phyloP scores from a whole-genome alignment of 2,329 filamentous ascomycete species.

The Phyllosticta capitalensis region DNA sequence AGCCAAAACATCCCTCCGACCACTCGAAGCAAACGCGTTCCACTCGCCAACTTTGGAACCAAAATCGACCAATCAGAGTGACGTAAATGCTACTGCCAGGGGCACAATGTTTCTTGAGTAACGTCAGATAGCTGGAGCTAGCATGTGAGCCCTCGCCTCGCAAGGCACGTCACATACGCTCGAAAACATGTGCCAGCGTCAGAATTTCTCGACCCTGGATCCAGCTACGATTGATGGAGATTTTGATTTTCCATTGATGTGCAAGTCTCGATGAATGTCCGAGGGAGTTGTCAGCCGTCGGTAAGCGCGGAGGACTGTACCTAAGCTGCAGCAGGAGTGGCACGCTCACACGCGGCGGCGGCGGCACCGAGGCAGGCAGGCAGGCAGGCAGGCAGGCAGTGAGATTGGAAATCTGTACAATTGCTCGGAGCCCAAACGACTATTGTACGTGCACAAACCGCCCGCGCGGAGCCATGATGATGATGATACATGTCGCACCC shows the following conservation, averaged over 20 bases:
- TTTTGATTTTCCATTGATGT: no score
- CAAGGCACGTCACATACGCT: neutral
- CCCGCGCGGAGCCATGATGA: neutral
- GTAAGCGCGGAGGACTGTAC: neutral
- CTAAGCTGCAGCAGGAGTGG: neutral
- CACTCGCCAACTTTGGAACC: neutral
- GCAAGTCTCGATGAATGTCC: no score
- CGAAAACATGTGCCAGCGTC: no score
- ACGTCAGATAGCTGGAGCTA: neutral
- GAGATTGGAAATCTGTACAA: constrained; percentile 8
- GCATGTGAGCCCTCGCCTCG: neutral
- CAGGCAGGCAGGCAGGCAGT: neutral
- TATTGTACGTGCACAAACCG: constrained; percentile 5
- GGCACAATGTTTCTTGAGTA: neutral
- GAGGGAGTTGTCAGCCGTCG: no score
- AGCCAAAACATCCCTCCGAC: neutral
- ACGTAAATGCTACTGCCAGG: neutral
- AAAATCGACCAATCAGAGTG: neutral
- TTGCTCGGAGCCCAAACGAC: constrained; percentile 9
- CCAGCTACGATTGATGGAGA: neutral
- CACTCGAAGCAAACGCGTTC: neutral
- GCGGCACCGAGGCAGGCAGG: neutral
- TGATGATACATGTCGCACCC: constrained; percentile 11
- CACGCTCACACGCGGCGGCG: neutral
- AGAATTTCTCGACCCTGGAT: neutral